A percentile compares a stretch with the other conserved stretches of the same genome.
Evolutionary conservation across 225 moss, liverwort and hornwort species (phyloP).

Genomic region (Asterella californica): DNA sequence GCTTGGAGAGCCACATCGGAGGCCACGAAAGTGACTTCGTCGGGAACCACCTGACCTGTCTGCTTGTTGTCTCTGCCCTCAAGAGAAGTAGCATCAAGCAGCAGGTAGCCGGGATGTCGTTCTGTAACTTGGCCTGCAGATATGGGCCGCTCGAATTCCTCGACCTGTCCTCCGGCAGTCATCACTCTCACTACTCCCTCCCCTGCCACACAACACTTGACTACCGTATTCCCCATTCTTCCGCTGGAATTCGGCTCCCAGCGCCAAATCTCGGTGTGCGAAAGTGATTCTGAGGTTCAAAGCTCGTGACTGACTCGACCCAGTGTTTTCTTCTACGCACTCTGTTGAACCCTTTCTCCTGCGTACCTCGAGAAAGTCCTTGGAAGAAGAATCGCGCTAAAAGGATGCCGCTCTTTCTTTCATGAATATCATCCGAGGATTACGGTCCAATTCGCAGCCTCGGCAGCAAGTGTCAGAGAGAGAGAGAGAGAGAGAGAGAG

Average conservation of each 20-base stretch:
- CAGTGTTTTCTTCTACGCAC: no score
- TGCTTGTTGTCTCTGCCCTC: background rate
- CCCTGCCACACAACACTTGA: background rate
- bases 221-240: background rate
- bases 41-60: background rate
- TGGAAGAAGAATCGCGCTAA: background rate
- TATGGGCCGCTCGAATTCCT: conserved; percentile 5
- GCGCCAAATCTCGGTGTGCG: background rate
- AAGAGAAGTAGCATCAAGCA: background rate
- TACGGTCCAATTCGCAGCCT: no score
- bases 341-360: no score
- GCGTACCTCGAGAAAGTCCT: background rate
- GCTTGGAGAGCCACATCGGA: background rate
- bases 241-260: background rate
- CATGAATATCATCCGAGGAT: no score
- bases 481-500: no score
- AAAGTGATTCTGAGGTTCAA: background rate
- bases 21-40: background rate
- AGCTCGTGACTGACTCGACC: no score
- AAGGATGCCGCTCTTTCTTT: background rate
- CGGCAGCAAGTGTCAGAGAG: background rate
- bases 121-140: background rate
- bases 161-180: background rate
- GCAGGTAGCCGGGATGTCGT: background rate
- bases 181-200: background rate